phyloP scores from a whole-genome alignment of 1,284 basidiomycete species.

The Ustilago vetiveriae region DNA sequence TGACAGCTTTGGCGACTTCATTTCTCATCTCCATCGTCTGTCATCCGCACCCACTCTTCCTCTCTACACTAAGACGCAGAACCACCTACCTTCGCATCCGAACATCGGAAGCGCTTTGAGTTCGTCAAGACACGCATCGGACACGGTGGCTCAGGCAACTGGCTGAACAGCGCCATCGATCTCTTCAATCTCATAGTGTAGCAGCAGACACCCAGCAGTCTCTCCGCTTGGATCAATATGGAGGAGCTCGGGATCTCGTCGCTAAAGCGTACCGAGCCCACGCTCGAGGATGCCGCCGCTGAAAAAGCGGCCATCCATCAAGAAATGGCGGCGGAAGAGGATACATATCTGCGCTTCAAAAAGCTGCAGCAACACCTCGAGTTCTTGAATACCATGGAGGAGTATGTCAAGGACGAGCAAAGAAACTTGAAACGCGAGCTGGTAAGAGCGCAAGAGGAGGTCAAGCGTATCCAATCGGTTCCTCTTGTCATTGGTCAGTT shows the following conservation, averaged over 20 bases:
- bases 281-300: conserved; percentile 55
- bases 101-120: no score
- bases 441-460: conserved; percentile 97
- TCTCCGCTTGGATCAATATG: conserved; percentile 29
- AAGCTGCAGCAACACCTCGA: conserved; percentile 67
- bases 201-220: neutral
- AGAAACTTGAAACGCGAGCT: conserved; percentile 97
- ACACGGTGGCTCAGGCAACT: no score
- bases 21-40: conserved; percentile 1
- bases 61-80: no score
- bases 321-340: conserved; percentile 57
- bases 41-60: neutral
- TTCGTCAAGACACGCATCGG: no score
- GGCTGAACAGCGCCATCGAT: neutral
- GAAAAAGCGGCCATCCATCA: conserved; percentile 59
- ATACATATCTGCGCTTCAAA: conserved; percentile 65
- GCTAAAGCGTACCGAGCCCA: conserved; percentile 51
- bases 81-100: no score
- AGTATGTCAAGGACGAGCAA: conserved; percentile 99
- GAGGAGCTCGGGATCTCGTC: conserved; percentile 64
- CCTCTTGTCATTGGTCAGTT: conserved; percentile 99
- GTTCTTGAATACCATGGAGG: conserved; percentile 66
- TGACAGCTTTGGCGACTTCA: conserved; percentile 21
- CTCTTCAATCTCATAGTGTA: neutral
- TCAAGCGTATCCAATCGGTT: conserved; percentile 98